Evolutionary conservation across 305 asterid genomes (phyloP).

Genomic region (Fraxinus velutina): DNA sequence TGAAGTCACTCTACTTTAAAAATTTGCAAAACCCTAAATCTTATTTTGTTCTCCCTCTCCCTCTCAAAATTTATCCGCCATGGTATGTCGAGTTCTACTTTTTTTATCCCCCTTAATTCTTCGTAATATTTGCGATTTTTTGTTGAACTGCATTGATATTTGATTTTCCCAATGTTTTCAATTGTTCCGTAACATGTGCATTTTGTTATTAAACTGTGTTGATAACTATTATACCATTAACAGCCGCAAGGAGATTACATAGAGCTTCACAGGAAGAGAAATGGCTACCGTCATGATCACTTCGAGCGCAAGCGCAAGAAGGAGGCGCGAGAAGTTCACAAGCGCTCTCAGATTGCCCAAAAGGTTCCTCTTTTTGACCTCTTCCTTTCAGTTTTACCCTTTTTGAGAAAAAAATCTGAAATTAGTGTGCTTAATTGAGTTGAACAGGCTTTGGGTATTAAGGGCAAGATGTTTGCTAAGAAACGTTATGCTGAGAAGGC

Average conservation of each 20-base stretch:
- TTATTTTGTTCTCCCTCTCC: background rate
- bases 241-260: conserved; percentile 99
- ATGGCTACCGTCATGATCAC: conserved; percentile 88
- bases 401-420: background rate
- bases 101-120: background rate
- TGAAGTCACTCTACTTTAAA: background rate
- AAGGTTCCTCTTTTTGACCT: conserved; percentile 31
- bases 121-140: background rate
- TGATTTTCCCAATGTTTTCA: background rate
- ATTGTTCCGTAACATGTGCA: background rate
- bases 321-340: conserved; percentile 96
- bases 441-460: conserved; percentile 75
- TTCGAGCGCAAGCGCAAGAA: conserved; percentile 90
- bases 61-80: background rate
- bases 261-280: conserved; percentile 78
- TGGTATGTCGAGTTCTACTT: background rate
- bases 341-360: conserved; percentile 72
- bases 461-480: conserved; percentile 86
- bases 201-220: background rate
- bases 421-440: conserved; percentile 13
- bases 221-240: conserved; percentile 5
- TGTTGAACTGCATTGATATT: background rate
- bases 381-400: background rate
- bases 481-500: conserved; percentile 85
- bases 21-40: background rate